Conservation (phyloP, 225 moss, liverwort and hornwort genomes). For the Pleurozium schreberi region DNA sequence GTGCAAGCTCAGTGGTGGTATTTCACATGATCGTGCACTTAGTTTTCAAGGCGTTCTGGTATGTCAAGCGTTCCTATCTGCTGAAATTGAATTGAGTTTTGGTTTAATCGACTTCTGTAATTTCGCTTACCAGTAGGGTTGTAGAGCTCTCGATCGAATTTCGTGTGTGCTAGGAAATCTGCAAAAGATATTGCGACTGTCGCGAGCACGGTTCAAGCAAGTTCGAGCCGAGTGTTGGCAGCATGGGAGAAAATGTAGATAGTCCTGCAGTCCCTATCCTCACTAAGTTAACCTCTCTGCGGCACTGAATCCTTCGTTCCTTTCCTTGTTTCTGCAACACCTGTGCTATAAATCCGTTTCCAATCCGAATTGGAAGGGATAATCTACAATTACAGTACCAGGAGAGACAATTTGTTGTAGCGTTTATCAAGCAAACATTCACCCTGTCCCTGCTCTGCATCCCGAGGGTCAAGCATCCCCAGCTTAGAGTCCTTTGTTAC, state of each 20-base stretch:
- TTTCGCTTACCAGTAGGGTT: neutral
- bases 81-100: neutral
- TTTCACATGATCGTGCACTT: neutral
- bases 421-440: conserved; percentile 19
- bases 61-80: neutral
- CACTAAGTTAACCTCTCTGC: neutral
- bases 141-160: neutral
- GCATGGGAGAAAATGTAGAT: conserved; percentile 12
- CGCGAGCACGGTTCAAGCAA: neutral
- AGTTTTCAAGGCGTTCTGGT: neutral
- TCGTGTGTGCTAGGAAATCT: neutral
- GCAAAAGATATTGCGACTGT: neutral
- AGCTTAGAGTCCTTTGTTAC: conserved; percentile 18
- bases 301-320: neutral
- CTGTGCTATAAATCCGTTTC: neutral
- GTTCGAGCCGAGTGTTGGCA: conserved; percentile 14
- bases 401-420: conserved; percentile 16
- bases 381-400: neutral
- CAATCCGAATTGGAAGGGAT: too few species aligned
- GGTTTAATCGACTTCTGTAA: neutral
- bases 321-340: neutral
- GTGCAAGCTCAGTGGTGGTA: neutral
- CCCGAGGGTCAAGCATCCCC: conserved; percentile 18
- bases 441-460: neutral
- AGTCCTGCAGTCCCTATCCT: conserved; percentile 2